Evolutionary conservation across 768 basidiomycete genomes (phyloP), one percentile per base, ranked within the genome.

Genomic region (Macrocybe gigantea): DNA sequence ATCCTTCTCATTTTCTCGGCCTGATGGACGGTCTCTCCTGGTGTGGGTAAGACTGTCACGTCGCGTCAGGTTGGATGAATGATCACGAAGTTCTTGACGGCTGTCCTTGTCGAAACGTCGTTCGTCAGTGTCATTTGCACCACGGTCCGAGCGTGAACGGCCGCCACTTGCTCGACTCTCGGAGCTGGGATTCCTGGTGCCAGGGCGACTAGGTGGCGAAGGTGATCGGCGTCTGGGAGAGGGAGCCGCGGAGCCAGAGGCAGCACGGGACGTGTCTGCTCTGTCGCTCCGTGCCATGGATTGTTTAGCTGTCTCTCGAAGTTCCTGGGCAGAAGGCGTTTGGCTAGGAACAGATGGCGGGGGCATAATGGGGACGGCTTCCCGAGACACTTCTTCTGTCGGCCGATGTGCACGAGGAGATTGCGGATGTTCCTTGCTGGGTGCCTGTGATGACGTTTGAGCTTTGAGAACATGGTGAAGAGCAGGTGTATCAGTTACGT

Each of bases 281-380:
- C 70, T 70, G 10, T 73, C 72, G 3, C 70, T 55, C 57, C 80
- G 71, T 33, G 60, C 61, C 38, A 82, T 76, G 11, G 79, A 74
- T 57, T 85, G 83, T 56, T 83, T 85, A 5, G 88, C 88, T 2
- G 85, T 88, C 60, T 87, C 86, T 43, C 89, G 77, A 11, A 90
- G 72, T 56, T 88, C 88, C 55, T 89, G 85, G 1, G 88, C 87
- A 7, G 84, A 85, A 5, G 71, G 65, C 0, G 88, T 89, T 56
- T 89, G 86, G 56, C 88, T 91, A 2, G 89, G 89, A 41, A 73
- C 80, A 22, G 69, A 73, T 12, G 89, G 89, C 4, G 90, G 89
- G 9, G 85, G 86, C 88, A 92, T 91, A 1, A 59, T 59, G 33
- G 77, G 73, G n/a, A 58, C 61, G 31, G 59, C 58, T 45, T 72